Conservation (phyloP, 768 basidiomycete genomes). For the Trametes cinnabarina region DNA sequence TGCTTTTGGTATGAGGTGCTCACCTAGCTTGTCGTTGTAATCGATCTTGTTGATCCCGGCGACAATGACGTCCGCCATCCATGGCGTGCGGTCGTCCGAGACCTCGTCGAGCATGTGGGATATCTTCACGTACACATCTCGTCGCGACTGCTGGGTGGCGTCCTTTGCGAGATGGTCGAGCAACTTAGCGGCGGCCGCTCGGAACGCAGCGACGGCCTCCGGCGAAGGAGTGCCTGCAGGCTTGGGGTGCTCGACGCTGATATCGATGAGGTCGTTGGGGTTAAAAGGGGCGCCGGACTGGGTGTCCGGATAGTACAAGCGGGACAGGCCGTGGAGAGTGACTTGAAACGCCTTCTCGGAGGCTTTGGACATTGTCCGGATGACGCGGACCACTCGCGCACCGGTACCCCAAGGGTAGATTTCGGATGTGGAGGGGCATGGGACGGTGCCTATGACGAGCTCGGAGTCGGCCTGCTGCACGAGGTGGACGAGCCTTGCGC, state of each 20-base stretch:
- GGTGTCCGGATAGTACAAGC: conserved; percentile 57
- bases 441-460: conserved; percentile 68
- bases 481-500: conserved; percentile 63
- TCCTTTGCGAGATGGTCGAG: conserved; percentile 61
- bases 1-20: conserved; percentile 31
- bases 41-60: conserved; percentile 55
- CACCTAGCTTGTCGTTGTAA: conserved; percentile 71
- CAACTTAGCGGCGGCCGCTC: conserved; percentile 60
- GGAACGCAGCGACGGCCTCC: conserved; percentile 65
- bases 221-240: conserved; percentile 44
- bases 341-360: conserved; percentile 63
- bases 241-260: conserved; percentile 33
- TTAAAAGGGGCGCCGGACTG: conserved; percentile 35
- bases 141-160: conserved; percentile 43
- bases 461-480: conserved; percentile 69
- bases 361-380: conserved; percentile 56
- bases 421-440: conserved; percentile 37
- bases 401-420: conserved; percentile 63
- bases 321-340: conserved; percentile 68
- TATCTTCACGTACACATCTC: conserved; percentile 69
- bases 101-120: conserved; percentile 72
- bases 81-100: conserved; percentile 57
- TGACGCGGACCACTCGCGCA: conserved; percentile 68
- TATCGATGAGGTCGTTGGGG: conserved; percentile 25
- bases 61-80: conserved; percentile 78